Conservation (phyloP, 1,139 yeast species). For the Sugiyamaella sp. region DNA sequence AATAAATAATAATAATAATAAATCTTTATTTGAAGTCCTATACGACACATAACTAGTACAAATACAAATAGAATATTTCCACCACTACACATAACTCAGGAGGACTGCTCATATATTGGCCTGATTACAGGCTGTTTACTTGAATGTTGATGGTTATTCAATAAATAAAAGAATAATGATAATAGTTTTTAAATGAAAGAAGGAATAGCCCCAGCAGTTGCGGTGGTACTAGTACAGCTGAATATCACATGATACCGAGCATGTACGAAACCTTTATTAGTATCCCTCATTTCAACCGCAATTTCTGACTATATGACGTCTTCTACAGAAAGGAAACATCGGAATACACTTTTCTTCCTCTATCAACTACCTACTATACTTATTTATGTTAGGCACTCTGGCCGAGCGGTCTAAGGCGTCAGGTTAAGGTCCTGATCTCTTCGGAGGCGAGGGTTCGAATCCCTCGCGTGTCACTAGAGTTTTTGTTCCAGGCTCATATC, state of each 20-base stretch:
- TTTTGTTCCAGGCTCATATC: constrained; percentile 6
- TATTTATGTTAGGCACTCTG: constrained; percentile 32
- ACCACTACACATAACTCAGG: not conserved
- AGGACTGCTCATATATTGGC: not conserved
- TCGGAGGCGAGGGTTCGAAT: constrained; percentile 44
- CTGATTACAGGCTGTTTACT: not conserved
- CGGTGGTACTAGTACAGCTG: too few relatives aligned
- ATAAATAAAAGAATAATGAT: too few relatives aligned
- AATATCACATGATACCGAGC: too few relatives aligned
- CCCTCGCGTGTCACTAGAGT: constrained; percentile 41
- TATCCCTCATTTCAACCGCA: too few relatives aligned
- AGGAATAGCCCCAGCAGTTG: too few relatives aligned
- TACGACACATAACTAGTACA: too few relatives aligned
- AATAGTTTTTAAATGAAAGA: too few relatives aligned
- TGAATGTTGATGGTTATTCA: too few relatives aligned
- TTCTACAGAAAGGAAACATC: too few relatives aligned
- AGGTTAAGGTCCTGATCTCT: constrained; percentile 43
- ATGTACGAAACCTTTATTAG: too few relatives aligned
- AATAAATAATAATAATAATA: not conserved
- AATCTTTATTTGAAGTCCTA: not conserved
- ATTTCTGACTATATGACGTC: too few relatives aligned
- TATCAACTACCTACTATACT: not conserved
- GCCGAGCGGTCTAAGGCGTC: constrained; percentile 45
- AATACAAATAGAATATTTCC: not conserved
- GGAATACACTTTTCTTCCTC: too few relatives aligned